These are phyloP conservation scores for Russula emetica DNA, from an alignment of 768 basidiomycete species.

Conservation along the genomic window DNA sequence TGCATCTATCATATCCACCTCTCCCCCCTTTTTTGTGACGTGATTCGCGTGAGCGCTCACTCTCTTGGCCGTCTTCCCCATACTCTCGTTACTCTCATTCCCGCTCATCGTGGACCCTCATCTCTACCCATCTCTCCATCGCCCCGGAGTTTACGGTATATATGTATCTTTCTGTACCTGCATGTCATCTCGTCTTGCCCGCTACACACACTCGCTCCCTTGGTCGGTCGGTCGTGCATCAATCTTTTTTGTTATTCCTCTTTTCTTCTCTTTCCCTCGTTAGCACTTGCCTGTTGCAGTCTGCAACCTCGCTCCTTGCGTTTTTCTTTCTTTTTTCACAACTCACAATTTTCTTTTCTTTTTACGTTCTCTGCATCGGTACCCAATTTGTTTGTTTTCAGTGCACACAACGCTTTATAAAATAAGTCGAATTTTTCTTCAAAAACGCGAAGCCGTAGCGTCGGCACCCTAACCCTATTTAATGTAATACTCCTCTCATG, in stretches of 20 bases:
- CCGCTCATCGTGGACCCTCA: neutral
- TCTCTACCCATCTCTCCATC: neutral
- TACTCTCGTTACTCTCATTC: neutral
- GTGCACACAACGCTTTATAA: conserved; percentile 16
- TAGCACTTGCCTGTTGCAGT: conserved; percentile 1
- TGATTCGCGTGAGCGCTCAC: neutral
- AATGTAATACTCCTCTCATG: neutral
- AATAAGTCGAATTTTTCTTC: conserved; percentile 2
- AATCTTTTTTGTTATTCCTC: conserved; percentile 3
- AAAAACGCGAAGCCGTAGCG: neutral
- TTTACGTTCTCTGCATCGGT: conserved; percentile 12
- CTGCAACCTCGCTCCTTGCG: neutral
- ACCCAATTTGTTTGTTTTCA: conserved; percentile 21
- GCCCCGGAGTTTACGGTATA: conserved; percentile 2
- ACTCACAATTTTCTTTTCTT: conserved; percentile 16
- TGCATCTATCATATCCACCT: neutral
- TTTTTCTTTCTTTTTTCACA: neutral
- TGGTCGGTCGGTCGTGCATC: conserved; percentile 8
- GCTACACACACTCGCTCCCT: neutral
- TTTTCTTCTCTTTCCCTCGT: neutral
- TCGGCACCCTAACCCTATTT: neutral
- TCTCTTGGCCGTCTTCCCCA: neutral
- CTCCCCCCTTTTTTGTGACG: no score
- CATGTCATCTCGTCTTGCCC: conserved; percentile 7
- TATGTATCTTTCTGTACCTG: conserved; percentile 18